Percentiles rank a stretch among this genome's conserved stretches.
These are phyloP conservation scores for Eucalyptus sideroxylon DNA, from an alignment of 345 rosid species.

Conservation along the genomic window DNA sequence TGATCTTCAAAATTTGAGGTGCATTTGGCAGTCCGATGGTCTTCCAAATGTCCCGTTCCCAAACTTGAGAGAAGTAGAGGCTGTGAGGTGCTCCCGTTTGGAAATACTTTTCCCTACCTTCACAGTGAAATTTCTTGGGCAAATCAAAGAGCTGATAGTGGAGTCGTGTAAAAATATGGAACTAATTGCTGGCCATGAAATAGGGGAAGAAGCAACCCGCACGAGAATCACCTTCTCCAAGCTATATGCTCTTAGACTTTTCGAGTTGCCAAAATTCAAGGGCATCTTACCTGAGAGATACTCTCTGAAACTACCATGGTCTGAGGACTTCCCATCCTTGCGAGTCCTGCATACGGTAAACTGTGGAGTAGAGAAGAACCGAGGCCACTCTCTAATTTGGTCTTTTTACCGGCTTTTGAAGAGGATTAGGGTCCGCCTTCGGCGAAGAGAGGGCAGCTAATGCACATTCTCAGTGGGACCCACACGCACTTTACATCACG, in stretches of 20 bases:
- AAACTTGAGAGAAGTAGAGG: background rate
- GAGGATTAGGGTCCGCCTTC: too few relatives aligned
- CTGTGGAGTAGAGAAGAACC: background rate
- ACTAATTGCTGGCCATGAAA: background rate
- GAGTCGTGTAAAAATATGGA: background rate
- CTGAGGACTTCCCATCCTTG: background rate
- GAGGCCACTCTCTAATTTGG: too few relatives aligned
- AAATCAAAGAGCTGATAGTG: background rate
- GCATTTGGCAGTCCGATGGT: background rate
- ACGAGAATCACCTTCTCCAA: background rate
- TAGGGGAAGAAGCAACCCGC: accelerated
- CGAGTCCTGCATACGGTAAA: accelerated
- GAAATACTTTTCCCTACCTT: background rate
- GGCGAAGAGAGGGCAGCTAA: too few relatives aligned
- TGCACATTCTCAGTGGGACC: too few relatives aligned
- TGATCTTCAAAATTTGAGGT: background rate
- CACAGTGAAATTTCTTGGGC: accelerated
- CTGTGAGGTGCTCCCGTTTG: background rate
- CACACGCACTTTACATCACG: too few relatives aligned
- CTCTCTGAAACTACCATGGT: accelerated
- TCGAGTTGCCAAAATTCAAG: background rate
- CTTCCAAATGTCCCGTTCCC: accelerated
- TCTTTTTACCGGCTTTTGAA: too few relatives aligned
- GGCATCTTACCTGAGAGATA: background rate
- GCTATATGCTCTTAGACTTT: accelerated